Conservation (phyloP, 2,329 filamentous ascomycete genomes). For the Aphanocladium album region DNA sequence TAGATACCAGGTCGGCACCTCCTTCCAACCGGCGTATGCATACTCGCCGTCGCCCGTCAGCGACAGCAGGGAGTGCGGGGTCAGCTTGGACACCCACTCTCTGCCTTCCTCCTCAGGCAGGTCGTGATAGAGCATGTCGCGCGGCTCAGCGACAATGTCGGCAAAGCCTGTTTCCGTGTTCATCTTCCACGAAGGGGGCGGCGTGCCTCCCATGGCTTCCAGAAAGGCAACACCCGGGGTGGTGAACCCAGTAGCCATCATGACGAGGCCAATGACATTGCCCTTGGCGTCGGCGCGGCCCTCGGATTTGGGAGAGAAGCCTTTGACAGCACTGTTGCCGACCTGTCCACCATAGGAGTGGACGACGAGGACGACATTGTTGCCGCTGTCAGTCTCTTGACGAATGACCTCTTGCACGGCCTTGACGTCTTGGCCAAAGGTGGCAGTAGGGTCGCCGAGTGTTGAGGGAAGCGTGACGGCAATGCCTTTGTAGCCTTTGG, state of each 20-base stretch:
- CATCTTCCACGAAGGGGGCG: slow-evolving; percentile 36
- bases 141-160: slow-evolving; percentile 31
- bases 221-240: slow-evolving; percentile 34
- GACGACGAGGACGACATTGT: slow-evolving; percentile 40
- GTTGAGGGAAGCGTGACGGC: slow-evolving; percentile 36
- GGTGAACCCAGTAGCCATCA: slow-evolving; percentile 41
- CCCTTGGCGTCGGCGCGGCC: slow-evolving; percentile 20
- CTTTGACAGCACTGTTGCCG: slow-evolving; percentile 41
- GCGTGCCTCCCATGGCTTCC: slow-evolving; percentile 34
- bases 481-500: slow-evolving; percentile 29
- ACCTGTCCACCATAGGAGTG: slow-evolving; percentile 47
- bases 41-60: slow-evolving; percentile 41
- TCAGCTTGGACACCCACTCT: slow-evolving; percentile 37
- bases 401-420: slow-evolving; percentile 31
- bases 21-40: slow-evolving; percentile 41
- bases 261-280: slow-evolving; percentile 37
- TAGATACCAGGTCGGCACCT: slow-evolving; percentile 44
- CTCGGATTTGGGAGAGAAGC: slow-evolving; percentile 26
- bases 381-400: slow-evolving; percentile 30
- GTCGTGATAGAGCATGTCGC: slow-evolving; percentile 47
- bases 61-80: slow-evolving; percentile 36
- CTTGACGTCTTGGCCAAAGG: slow-evolving; percentile 38
- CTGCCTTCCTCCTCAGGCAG: slow-evolving; percentile 37
- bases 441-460: slow-evolving; percentile 26
- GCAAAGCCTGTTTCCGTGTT: slow-evolving; percentile 37